Conservation (phyloP, 331 rosid genomes). For the Phaseolus coccineus region DNA sequence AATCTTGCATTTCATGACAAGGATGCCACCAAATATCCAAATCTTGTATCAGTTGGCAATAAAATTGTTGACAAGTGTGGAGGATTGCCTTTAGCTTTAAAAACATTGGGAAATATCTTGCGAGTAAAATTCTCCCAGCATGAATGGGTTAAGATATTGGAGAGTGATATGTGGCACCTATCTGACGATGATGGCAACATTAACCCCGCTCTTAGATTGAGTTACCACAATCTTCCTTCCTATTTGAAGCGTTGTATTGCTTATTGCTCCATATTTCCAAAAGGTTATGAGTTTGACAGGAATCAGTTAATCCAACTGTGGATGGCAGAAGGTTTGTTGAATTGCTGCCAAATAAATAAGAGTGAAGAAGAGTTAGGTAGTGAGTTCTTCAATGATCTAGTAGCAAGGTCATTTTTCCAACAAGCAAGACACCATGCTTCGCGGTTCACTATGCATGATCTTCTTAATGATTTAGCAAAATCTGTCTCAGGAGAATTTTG, state of each 20-base stretch:
- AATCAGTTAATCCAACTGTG: conserved; percentile 40
- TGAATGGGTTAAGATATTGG: conserved; percentile 37
- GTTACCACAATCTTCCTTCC: conserved; percentile 49
- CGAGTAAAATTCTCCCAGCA: neutral
- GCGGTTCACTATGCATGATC: conserved; percentile 39
- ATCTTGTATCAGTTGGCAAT: conserved; percentile 37
- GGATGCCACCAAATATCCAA: conserved; percentile 14
- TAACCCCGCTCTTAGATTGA: conserved; percentile 47
- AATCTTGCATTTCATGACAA: conserved; percentile 18
- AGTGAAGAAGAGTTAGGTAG: conserved; percentile 49
- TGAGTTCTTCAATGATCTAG: conserved; percentile 38
- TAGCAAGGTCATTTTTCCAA: conserved; percentile 40
- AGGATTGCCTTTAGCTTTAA: conserved; percentile 45
- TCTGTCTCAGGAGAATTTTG: conserved; percentile 41
- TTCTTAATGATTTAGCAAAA: conserved; percentile 41
- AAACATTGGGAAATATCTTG: conserved; percentile 46
- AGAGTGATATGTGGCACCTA: conserved; percentile 40
- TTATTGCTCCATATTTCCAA: conserved; percentile 51
- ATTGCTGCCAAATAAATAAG: neutral
- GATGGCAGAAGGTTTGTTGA: conserved; percentile 54
- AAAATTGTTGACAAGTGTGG: conserved; percentile 43
- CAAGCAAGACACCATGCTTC: neutral
- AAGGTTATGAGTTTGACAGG: conserved; percentile 37
- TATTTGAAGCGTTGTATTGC: conserved; percentile 53
- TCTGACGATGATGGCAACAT: neutral